These are phyloP conservation scores for Myriangium duriaei DNA, from an alignment of 2,329 filamentous ascomycete species.

Conservation along the genomic window DNA sequence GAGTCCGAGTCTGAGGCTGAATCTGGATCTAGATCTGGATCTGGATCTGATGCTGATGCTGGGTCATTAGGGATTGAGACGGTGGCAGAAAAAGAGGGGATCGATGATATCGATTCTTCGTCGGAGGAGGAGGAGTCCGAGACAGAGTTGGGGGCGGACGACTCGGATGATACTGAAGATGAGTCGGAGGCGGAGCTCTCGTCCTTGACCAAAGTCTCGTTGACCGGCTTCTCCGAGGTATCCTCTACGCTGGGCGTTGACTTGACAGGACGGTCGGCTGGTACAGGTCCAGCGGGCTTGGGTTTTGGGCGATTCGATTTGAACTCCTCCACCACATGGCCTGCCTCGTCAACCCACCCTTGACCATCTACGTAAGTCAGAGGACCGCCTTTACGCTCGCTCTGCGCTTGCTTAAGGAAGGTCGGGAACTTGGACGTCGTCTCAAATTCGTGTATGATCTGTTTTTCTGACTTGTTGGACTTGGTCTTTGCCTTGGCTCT, in stretches of 20 bases:
- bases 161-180: constrained; percentile 1
- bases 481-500: constrained; percentile 2
- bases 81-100: no score
- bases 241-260: constrained; percentile 1
- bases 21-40: no score
- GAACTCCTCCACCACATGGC: constrained; percentile 56
- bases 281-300: background rate
- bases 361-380: constrained; percentile 66
- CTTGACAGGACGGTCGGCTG: background rate
- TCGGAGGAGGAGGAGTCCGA: constrained; percentile 1
- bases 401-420: constrained; percentile 54
- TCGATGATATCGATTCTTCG: no score
- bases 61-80: no score
- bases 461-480: background rate
- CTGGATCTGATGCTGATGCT: no score
- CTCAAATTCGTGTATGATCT: constrained; percentile 74
- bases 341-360: constrained; percentile 76
- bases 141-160: constrained; percentile 1
- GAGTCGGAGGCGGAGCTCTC: background rate
- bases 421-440: constrained; percentile 71
- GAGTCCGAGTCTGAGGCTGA: constrained; percentile 9
- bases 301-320: background rate
- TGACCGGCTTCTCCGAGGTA: background rate
- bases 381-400: constrained; percentile 32
- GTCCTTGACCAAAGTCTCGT: background rate